Conservation (phyloP, 345 rosid genomes). For the Ailanthus altissimus region DNA sequence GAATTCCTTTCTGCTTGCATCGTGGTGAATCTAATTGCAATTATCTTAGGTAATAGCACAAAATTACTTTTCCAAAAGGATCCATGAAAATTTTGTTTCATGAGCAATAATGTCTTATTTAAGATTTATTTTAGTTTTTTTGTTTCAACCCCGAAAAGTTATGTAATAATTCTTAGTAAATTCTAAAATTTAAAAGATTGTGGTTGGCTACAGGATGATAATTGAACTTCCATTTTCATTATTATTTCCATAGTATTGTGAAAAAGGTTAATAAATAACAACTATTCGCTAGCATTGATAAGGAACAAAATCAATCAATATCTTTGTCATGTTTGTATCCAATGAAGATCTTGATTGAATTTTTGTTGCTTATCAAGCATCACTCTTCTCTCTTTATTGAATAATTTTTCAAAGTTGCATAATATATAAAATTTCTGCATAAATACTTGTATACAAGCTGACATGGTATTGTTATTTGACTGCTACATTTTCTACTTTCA, state of each 20-base stretch:
- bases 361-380: not conserved
- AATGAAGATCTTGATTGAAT: too few species aligned
- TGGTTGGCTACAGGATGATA: not conserved
- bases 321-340: too few species aligned
- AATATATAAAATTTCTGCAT: too few species aligned
- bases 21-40: not conserved
- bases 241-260: not conserved
- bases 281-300: not conserved
- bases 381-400: not conserved
- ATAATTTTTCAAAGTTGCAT: not conserved
- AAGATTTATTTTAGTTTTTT: not conserved
- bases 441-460: too few species aligned
- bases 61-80: too few species aligned
- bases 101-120: not conserved
- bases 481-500: too few species aligned
- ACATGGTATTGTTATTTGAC: too few species aligned
- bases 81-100: too few species aligned
- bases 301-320: too few species aligned
- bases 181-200: not conserved
- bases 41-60: too few species aligned
- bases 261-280: not conserved
- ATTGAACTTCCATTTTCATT: not conserved
- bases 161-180: not conserved
- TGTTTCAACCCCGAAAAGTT: not conserved
- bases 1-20: not conserved